A percentile compares a stretch with the other conserved stretches of the same genome.
Evolutionary conservation across 306 rosid genomes (phyloP).

Genomic region (Medicago arabica): DNA sequence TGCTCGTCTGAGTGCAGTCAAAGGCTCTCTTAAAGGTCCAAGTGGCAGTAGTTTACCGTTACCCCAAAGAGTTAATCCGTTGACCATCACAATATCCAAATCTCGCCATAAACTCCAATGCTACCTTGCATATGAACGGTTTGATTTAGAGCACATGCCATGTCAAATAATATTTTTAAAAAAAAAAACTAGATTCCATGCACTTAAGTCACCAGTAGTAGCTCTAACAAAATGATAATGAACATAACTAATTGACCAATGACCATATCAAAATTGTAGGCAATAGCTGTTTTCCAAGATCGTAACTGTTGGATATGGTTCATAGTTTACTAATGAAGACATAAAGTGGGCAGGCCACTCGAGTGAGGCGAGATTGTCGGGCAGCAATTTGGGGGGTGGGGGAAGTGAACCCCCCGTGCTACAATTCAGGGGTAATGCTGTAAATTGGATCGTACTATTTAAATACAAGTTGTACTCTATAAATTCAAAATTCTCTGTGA

Average conservation of each 20-base stretch:
- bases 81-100: slow-evolving; percentile 86
- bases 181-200: not conserved
- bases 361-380: no score
- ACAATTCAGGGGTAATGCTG: no score
- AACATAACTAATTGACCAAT: slow-evolving; percentile 29
- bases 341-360: no score
- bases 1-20: slow-evolving; percentile 71
- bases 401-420: no score
- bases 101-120: slow-evolving; percentile 90
- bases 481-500: no score
- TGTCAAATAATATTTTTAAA: not conserved
- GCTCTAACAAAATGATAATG: slow-evolving; percentile 25
- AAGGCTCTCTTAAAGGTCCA: slow-evolving; percentile 95
- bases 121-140: slow-evolving; percentile 57
- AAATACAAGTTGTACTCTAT: no score
- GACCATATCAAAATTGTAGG: slow-evolving; percentile 1
- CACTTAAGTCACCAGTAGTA: not conserved
- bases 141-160: slow-evolving; percentile 37
- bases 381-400: no score
- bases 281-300: slow-evolving; percentile 12
- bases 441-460: no score
- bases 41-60: slow-evolving; percentile 69
- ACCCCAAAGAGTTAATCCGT: slow-evolving; percentile 84
- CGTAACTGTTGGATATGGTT: not conserved
- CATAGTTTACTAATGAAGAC: no score